Base-by-base conservation (phyloP, 2,329 filamentous ascomycete genomes). In the Colletotrichum tropicicola region DNA sequence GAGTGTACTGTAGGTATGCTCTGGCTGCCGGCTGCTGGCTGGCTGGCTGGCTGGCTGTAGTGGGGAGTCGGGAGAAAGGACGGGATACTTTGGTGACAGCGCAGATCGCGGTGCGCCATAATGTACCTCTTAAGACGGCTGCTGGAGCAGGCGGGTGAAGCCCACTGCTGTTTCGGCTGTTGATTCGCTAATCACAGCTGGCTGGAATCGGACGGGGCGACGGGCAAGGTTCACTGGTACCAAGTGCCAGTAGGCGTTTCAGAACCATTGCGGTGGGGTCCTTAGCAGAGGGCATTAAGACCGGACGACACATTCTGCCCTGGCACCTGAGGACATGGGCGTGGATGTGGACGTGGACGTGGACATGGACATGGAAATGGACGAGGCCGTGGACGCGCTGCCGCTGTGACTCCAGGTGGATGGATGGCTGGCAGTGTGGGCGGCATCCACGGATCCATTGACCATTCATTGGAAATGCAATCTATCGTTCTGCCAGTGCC, bases 141-240 rank as follows among this genome's bases (percentile, higher is more conserved):
- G 51, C 23, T 41, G 43, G 17, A 41, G 17, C 8, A 37, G 19
- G 30, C 37, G n/a, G n/a, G n/a, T 17, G 54, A 47, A 37, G 54
- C 15, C 28, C 41, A 32, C 43, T 25, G 21, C 10, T 37, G n/a
- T 35, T 37, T 19, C 23, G 27, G 60, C 12, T 60, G 60, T 28
- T 64, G 17, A 60, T 64, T 64, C 60, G 60, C 47, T 64, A 53
- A 59, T 48, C 55, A 64, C 19, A n/a, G n/a, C n/a, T n/a, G n/a
- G n/a, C n/a, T 44, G 30, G 25, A 48, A 48, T 53, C 60, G 55
- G 60, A 3, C 47, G 35, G 47, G 44, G 61, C 56, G 61, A 61
- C 21, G 6, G 43, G 43, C 61, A 65, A 44, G 56, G 60, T 52
- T 64, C 55, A 30, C 35, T 27, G 60, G 54, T 32, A 48, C 60